A percentile compares a stretch with the other conserved stretches of the same genome.
These are phyloP conservation scores for Microstegium vimineum DNA, from an alignment of 176 grass and related monocot species.

Conservation along the genomic window DNA sequence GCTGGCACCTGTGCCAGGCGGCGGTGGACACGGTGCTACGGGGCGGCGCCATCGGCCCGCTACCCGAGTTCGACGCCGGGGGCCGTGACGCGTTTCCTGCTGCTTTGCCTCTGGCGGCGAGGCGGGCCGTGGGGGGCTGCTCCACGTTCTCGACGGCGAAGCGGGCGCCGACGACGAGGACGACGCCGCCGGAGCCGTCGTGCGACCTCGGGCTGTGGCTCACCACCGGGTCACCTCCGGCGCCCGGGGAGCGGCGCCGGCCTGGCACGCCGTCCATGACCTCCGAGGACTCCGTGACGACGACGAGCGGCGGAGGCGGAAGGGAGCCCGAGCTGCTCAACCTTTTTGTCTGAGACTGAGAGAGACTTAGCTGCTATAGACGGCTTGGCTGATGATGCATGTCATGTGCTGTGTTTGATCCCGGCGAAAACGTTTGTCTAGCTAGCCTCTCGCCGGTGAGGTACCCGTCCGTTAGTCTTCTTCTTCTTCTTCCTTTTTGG, in stretches of 20 bases:
- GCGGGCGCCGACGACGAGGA: slow-evolving; percentile 1
- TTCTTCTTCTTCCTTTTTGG: no score
- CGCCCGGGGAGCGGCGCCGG: slow-evolving; percentile 7
- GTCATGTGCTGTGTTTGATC: not conserved
- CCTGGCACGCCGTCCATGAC: slow-evolving; percentile 70
- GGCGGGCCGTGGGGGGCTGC: slow-evolving; percentile 31
- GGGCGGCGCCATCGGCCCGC: slow-evolving; percentile 52
- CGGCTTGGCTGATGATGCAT: not conserved
- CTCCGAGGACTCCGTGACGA: slow-evolving; percentile 80
- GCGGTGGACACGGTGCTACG: slow-evolving; percentile 86
- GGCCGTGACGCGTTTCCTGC: not conserved
- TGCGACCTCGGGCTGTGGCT: slow-evolving; percentile 60
- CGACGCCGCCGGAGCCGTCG: not conserved
- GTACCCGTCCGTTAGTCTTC: no score
- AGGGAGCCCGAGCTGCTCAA: slow-evolving; percentile 55
- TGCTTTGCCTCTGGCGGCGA: slow-evolving; percentile 4
- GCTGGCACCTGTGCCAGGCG: slow-evolving; percentile 87
- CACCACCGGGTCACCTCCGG: slow-evolving; percentile 23
- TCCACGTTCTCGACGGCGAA: slow-evolving; percentile 54
- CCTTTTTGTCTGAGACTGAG: slow-evolving; percentile 57
- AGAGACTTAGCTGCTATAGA: not conserved
- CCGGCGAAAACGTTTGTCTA: slow-evolving; percentile 17
- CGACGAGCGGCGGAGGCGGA: slow-evolving; percentile 19
- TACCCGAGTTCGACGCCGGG: slow-evolving; percentile 44
- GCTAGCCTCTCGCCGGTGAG: slow-evolving; percentile 43